Conservation (phyloP, 306 rosid species). For the Dalbergia cultrata region DNA sequence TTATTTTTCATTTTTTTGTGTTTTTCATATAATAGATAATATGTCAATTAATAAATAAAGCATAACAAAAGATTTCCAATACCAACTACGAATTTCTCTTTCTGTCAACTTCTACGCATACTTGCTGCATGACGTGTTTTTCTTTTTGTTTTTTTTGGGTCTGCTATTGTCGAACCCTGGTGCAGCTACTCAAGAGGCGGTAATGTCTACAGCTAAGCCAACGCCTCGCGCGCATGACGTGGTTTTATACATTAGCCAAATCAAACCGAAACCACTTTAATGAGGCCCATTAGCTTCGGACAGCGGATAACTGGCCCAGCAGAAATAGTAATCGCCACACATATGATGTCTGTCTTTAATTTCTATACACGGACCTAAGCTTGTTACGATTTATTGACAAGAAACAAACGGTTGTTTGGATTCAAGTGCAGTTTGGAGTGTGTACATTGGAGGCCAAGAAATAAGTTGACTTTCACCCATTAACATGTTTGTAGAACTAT, state of each 20-base stretch:
- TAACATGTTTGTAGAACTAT: background rate
- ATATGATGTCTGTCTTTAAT: background rate
- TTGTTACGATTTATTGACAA: background rate
- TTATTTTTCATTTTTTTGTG: no score
- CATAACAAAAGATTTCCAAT: no score
- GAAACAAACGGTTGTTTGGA: background rate
- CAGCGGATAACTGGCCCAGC: background rate
- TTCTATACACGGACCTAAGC: background rate
- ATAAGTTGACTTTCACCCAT: no score
- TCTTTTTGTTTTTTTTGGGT: no score
- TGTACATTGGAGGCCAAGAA: background rate
- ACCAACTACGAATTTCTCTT: no score
- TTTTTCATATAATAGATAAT: no score
- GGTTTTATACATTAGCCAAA: background rate
- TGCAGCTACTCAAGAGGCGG: no score
- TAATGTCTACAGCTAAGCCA: no score
- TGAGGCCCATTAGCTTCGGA: background rate
- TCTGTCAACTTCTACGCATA: background rate
- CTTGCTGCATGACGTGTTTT: no score
- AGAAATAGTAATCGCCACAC: background rate
- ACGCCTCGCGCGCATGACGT: no score
- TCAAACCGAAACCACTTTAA: background rate
- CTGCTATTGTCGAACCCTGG: no score
- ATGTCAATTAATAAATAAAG: no score
- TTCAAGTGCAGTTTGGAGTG: background rate